These are phyloP conservation scores for Tricholoma sp. DNA, from an alignment of 768 basidiomycete genomes.

Conservation along the genomic window DNA sequence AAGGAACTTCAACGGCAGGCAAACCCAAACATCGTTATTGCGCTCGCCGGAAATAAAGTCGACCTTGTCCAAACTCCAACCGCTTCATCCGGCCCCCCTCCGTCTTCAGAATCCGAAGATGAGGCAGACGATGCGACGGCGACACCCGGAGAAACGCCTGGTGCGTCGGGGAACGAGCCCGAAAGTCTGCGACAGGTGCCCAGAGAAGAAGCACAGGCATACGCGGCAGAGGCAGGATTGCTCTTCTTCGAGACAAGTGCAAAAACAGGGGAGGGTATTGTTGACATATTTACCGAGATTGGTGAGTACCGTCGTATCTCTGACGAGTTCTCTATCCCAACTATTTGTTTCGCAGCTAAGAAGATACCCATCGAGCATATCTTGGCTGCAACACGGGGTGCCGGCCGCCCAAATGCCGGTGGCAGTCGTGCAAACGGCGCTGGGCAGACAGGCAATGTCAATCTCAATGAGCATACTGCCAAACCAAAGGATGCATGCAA, in stretches of 20 bases:
- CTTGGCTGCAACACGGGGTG: slow-evolving; percentile 74
- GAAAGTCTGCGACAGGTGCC: slow-evolving; percentile 87
- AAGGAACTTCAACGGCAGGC: slow-evolving; percentile 99
- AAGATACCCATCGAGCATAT: slow-evolving; percentile 87
- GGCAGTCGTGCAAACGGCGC: slow-evolving; percentile 46
- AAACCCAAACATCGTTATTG: slow-evolving; percentile 98
- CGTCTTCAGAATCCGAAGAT: slow-evolving; percentile 71
- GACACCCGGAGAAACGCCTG: slow-evolving; percentile 68
- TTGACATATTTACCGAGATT: slow-evolving; percentile 97
- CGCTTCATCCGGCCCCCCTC: slow-evolving; percentile 41
- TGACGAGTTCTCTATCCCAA: background rate
- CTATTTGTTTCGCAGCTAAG: slow-evolving; percentile 36
- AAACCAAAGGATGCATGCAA: slow-evolving; percentile 78
- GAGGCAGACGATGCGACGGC: slow-evolving; percentile 92
- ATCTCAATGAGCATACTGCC: slow-evolving; percentile 58
- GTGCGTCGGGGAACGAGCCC: slow-evolving; percentile 43
- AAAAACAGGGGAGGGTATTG: slow-evolving; percentile 93
- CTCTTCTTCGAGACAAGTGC: slow-evolving; percentile 98
- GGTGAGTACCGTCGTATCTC: slow-evolving; percentile 48
- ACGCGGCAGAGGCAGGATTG: slow-evolving; percentile 90
- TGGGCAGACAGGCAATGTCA: slow-evolving; percentile 57
- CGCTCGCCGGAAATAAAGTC: slow-evolving; percentile 96
- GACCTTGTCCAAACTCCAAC: slow-evolving; percentile 74
- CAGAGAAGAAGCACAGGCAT: slow-evolving; percentile 92
- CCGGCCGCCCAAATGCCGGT: slow-evolving; percentile 56